These are phyloP conservation scores for Phytophthora cryptogea DNA, from an alignment of 352 stramenopile genomes.

Conservation along the genomic window DNA sequence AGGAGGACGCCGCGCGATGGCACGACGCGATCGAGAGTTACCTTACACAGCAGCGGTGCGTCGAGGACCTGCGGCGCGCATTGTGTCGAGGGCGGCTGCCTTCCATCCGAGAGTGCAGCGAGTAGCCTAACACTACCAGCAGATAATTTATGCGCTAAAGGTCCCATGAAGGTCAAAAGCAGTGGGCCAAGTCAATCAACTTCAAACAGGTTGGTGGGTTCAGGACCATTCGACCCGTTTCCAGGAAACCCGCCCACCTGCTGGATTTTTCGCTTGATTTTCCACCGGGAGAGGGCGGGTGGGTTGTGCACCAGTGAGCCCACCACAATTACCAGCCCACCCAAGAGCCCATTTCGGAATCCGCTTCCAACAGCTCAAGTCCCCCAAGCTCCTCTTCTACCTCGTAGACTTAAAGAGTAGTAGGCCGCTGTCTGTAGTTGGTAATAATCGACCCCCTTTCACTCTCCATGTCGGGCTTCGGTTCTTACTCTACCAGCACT, in stretches of 20 bases:
- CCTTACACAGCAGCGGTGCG: conserved; percentile 44
- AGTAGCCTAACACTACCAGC: conserved; percentile 17
- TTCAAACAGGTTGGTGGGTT: not conserved
- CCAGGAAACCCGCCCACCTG: not conserved
- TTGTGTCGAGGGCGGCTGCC: conserved; percentile 47
- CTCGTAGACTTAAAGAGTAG: no score
- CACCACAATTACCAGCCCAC: not conserved
- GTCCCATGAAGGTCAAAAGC: no score
- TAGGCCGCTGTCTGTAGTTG: conserved; percentile 1
- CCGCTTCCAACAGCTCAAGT: conserved; percentile 17
- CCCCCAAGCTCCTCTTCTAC: conserved; percentile 4
- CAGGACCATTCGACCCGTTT: not conserved
- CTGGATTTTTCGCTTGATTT: conserved; percentile 19
- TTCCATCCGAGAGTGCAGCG: conserved; percentile 54
- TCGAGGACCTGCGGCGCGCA: conserved; percentile 53
- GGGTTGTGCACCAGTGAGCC: not conserved
- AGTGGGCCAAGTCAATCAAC: not conserved
- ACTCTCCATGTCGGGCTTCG: conserved; percentile 13
- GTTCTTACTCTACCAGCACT: not conserved
- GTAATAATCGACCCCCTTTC: conserved; percentile 20
- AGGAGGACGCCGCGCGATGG: conserved; percentile 57
- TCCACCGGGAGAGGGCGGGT: not conserved
- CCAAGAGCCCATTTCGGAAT: conserved; percentile 26
- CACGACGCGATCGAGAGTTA: conserved; percentile 60
- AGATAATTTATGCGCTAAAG: conserved; percentile 18